Evolutionary conservation across 805 yeast species (phyloP).

Genomic region (Jamesozyma jinghongensis): DNA sequence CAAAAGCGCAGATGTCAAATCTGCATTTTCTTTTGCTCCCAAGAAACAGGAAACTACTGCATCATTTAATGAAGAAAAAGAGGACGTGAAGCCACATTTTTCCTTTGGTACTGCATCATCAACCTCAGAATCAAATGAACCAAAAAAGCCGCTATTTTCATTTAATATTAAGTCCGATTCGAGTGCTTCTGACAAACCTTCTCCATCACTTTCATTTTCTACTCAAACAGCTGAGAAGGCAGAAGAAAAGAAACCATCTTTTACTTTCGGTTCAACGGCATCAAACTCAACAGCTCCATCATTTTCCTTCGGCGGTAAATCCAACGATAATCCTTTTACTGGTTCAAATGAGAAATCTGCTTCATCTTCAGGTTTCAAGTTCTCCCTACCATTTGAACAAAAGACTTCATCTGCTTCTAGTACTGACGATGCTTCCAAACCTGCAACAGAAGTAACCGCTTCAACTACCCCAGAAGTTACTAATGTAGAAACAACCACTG

Average conservation of each 20-base stretch:
- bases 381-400: conserved; percentile 28
- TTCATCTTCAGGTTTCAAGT: conserved; percentile 30
- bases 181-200: not conserved
- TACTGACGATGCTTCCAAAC: conserved; percentile 32
- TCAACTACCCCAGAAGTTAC: conserved; percentile 31
- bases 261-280: conserved; percentile 15
- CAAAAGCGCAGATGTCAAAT: not conserved
- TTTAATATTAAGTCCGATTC: not conserved
- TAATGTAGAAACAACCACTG: conserved; percentile 31
- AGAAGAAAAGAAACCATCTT: conserved; percentile 8
- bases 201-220: conserved; percentile 1
- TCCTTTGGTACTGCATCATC: conserved; percentile 5
- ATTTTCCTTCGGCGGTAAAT: conserved; percentile 10
- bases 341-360: conserved; percentile 5
- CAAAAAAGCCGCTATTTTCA: conserved; percentile 5
- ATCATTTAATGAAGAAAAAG: not conserved
- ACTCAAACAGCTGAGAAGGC: not conserved
- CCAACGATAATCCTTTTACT: conserved; percentile 9
- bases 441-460: conserved; percentile 36
- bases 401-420: conserved; percentile 10
- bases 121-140: conserved; percentile 1
- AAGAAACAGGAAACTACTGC: not conserved
- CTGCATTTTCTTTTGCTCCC: not conserved
- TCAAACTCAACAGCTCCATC: conserved; percentile 7
- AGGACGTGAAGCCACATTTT: not conserved